These are phyloP conservation scores for Argentina anserina DNA, from an alignment of 306 rosid genomes.

Conservation along the genomic window DNA sequence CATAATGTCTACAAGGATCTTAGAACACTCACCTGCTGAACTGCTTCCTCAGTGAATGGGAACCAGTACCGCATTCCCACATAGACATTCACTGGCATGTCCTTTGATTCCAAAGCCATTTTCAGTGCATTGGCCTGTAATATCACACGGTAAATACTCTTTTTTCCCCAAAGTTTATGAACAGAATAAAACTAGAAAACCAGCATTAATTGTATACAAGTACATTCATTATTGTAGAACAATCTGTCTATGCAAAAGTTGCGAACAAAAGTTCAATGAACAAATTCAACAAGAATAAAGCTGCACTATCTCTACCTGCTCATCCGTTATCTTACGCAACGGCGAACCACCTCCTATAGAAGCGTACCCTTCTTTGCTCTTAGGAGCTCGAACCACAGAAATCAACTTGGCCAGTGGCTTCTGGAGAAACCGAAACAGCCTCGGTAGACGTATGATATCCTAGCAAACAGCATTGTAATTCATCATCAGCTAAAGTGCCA, in stretches of 20 bases:
- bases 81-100: conserved; percentile 66
- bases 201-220: not conserved
- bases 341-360: conserved; percentile 99
- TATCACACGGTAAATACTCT: not conserved
- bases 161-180: not conserved
- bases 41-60: conserved; percentile 98
- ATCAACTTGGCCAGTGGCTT: conserved; percentile 80
- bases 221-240: not conserved
- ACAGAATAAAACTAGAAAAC: not conserved
- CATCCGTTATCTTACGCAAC: conserved; percentile 86
- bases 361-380: conserved; percentile 98
- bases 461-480: conserved; percentile 25
- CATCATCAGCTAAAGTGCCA: conserved; percentile 25
- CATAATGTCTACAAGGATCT: not conserved
- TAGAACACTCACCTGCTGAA: conserved; percentile 62
- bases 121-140: conserved; percentile 82
- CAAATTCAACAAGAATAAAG: not conserved
- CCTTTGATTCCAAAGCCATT: conserved; percentile 77
- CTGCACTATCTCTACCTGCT: conserved; percentile 57
- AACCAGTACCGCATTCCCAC: conserved; percentile 99
- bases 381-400: conserved; percentile 88
- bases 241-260: conserved; percentile 10
- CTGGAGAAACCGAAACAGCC: conserved; percentile 81
- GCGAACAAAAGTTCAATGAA: not conserved
- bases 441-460: conserved; percentile 98